Percentiles rank a stretch among this genome's conserved stretches.
phyloP scores from a whole-genome alignment of 345 rosid genomes.

The Rubroshorea leprosula region DNA sequence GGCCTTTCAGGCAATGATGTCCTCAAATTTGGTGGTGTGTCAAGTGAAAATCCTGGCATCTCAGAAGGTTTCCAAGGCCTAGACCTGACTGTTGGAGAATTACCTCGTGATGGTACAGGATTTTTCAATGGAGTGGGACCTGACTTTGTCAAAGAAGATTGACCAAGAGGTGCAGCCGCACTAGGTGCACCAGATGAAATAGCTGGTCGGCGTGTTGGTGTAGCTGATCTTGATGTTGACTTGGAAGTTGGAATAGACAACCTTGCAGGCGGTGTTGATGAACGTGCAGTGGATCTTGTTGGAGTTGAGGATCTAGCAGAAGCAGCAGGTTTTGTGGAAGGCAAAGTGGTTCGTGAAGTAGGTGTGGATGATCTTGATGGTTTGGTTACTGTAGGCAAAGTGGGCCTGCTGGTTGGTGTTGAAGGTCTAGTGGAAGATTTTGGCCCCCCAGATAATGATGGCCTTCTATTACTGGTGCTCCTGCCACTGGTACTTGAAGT shows the following conservation, averaged over 20 bases:
- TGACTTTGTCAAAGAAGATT: conserved; percentile 44
- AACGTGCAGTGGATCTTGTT: conserved; percentile 33
- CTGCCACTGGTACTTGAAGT: conserved; percentile 33
- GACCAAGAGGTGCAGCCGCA: conserved; percentile 29
- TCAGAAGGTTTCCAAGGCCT: conserved; percentile 31
- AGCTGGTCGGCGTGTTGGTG: conserved; percentile 53
- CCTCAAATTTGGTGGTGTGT: conserved; percentile 56
- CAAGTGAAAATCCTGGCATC: conserved; percentile 53
- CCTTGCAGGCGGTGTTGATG: conserved; percentile 44
- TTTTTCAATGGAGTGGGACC: conserved; percentile 23
- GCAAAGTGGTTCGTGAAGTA: conserved; percentile 46
- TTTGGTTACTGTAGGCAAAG: conserved; percentile 39
- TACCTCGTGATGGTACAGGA: conserved; percentile 44
- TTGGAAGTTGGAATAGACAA: conserved; percentile 32
- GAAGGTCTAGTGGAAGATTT: conserved; percentile 43
- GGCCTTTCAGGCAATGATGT: conserved; percentile 45
- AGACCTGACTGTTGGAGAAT: conserved; percentile 53
- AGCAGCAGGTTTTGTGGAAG: conserved; percentile 39
- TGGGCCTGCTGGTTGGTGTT: conserved; percentile 55
- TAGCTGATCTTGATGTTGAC: conserved; percentile 44
- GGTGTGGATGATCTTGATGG: conserved; percentile 76
- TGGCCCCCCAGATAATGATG: conserved; percentile 58
- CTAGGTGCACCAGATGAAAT: conserved; percentile 33
- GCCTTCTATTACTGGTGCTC: conserved; percentile 31
- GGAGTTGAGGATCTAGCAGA: conserved; percentile 49